Evolutionary conservation across 2,329 filamentous ascomycete genomes (phyloP).

Genomic region (Diaporthe citri): DNA sequence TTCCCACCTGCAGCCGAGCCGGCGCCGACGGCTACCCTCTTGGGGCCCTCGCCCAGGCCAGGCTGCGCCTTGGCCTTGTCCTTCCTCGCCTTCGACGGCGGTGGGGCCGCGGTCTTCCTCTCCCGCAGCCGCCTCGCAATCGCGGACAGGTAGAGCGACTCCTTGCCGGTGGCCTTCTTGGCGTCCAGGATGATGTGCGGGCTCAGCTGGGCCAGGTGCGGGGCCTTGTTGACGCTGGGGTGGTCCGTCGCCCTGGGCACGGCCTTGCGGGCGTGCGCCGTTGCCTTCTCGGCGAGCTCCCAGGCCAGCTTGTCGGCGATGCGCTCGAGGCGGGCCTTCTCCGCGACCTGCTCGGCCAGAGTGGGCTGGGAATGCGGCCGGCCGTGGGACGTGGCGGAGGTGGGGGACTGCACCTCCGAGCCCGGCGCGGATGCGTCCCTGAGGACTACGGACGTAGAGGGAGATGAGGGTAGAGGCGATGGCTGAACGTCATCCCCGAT

Average conservation of each 20-base stretch:
- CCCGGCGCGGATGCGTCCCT: slow-evolving; percentile 30
- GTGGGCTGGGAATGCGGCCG: slow-evolving; percentile 47
- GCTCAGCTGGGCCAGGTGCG: slow-evolving; percentile 67
- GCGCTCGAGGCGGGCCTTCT: slow-evolving; percentile 71
- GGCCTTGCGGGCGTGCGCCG: slow-evolving; percentile 65
- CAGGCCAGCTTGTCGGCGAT: slow-evolving; percentile 68
- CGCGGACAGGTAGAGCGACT: slow-evolving; percentile 78
- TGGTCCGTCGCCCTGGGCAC: slow-evolving; percentile 63
- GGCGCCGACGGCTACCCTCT: slow-evolving; percentile 38
- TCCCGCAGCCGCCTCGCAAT: slow-evolving; percentile 64
- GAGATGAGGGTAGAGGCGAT: slow-evolving; percentile 42
- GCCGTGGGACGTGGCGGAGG: slow-evolving; percentile 42
- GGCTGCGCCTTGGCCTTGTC: slow-evolving; percentile 37
- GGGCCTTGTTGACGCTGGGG: slow-evolving; percentile 68
- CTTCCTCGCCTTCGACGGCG: slow-evolving; percentile 11
- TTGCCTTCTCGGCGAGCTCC: slow-evolving; percentile 65
- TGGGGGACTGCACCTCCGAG: slow-evolving; percentile 32
- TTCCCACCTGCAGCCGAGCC: neutral
- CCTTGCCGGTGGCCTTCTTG: slow-evolving; percentile 81
- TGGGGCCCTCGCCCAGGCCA: slow-evolving; percentile 38
- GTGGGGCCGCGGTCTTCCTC: slow-evolving; percentile 38
- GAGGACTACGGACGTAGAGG: slow-evolving; percentile 41
- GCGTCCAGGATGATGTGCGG: slow-evolving; percentile 83
- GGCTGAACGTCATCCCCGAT: slow-evolving; percentile 43
- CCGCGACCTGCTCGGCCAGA: slow-evolving; percentile 68